Conservation (phyloP, 441 rosid species). For the Croton setiger region DNA sequence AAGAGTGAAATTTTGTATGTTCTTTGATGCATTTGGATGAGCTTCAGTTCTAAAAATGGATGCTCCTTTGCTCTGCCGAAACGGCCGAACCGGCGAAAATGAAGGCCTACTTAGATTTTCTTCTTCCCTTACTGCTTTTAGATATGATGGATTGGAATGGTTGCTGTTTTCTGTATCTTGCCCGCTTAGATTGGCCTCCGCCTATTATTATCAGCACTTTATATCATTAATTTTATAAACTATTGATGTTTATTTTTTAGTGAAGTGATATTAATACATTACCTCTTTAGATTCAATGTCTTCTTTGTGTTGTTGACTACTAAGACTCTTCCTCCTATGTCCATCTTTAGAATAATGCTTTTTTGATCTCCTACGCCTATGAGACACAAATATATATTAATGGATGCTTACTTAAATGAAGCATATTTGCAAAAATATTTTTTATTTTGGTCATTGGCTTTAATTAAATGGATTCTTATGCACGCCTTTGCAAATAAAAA, state of each 20-base stretch:
- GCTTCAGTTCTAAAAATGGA: constrained; percentile 32
- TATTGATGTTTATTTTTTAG: no score
- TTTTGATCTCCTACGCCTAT: constrained; percentile 34
- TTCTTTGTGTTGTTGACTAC: constrained; percentile 22
- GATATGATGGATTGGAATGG: constrained; percentile 19
- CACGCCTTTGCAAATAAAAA: no score
- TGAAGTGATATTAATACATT: neutral
- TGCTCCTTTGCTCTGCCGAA: constrained; percentile 12
- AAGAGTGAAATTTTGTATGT: constrained; percentile 52
- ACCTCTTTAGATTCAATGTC: constrained; percentile 47
- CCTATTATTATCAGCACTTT: constrained; percentile 6
- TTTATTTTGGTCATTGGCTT: no score
- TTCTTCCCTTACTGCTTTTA: constrained; percentile 21
- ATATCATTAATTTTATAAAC: no score
- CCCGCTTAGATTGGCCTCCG: constrained; percentile 30
- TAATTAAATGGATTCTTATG: no score
- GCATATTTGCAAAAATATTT: no score
- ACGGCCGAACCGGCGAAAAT: constrained; percentile 37
- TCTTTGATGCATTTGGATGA: constrained; percentile 56
- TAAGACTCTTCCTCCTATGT: constrained; percentile 20
- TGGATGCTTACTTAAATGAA: no score
- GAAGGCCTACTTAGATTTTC: constrained; percentile 19
- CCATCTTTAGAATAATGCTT: constrained; percentile 26
- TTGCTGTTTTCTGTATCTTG: constrained; percentile 30
- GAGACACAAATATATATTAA: constrained; percentile 9